Base-by-base conservation (phyloP, 169 alveolate species). In the Plasmodium adleri region DNA sequence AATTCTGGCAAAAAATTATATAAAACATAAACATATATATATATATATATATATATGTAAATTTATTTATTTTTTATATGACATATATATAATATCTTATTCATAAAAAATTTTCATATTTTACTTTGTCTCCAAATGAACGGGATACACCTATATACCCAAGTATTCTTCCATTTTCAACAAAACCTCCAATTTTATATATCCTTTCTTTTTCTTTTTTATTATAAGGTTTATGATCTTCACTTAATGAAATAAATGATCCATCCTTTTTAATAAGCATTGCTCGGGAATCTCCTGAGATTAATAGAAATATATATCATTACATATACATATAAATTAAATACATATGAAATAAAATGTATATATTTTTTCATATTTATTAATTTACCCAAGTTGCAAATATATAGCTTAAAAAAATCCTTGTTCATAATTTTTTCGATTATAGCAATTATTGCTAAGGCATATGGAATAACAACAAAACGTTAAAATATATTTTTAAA, bases 91-190 rank as follows among this genome's bases (percentile, higher is more conserved):
- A 49, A 47, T 45, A 7, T 4, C 13, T 49, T 28, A 43, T 54
- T 39, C 47, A 39, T 5, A 39, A 39, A 39, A 39, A 39, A 39
- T 0, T 39, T 22, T 47, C 63, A 43, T 12, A 22, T 17, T 54
- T 52, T 64, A 78, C 89, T 66, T 78, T 78, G 50, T 78, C 89
- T 47, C 89, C 89, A 49, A 78, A 78, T 26, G 89, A 78, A 64
- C 89, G 64, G 20, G 89, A 78, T n/a, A 78, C 89, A 8, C 89
- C 89, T 43, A 78, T 78, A 47, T 78, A 78, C 3, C 89, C 89
- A 45, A 78, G 89, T 78, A 78, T 67, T 70, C 89, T 63, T 22
- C 89, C 89, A 78, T 78, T 78, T 24, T 64, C 89, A 45, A 78
- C 89, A 52, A 78, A 78, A 3, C 89, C 89, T 2, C 89, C 89